phyloP scores from a whole-genome alignment of 306 rosid species.

The Gillenia trifoliata region DNA sequence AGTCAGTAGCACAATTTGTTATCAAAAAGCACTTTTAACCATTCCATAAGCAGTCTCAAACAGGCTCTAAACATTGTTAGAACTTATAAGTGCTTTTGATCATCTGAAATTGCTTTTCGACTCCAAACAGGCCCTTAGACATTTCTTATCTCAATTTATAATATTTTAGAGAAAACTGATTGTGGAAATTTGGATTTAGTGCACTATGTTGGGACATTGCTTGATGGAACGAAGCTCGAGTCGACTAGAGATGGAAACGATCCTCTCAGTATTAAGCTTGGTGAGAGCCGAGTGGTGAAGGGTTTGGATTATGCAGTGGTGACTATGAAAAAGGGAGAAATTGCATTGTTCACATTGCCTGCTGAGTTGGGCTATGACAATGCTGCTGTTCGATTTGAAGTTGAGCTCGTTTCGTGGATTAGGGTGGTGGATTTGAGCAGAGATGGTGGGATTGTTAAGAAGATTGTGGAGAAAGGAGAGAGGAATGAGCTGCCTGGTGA shows the following conservation, averaged over 20 bases:
- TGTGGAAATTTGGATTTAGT: constrained; percentile 29
- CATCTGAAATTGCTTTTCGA: too few relatives aligned
- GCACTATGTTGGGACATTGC: constrained; percentile 47
- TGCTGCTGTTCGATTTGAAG: constrained; percentile 42
- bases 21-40: too few relatives aligned
- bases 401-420: constrained; percentile 62
- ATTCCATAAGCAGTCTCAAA: too few relatives aligned
- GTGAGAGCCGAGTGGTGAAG: constrained; percentile 44
- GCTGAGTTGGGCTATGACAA: constrained; percentile 26
- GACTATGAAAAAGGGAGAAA: constrained; percentile 63
- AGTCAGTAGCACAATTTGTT: too few relatives aligned
- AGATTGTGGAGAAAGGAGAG: constrained; percentile 44
- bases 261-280: constrained; percentile 44
- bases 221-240: constrained; percentile 45
- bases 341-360: constrained; percentile 51
- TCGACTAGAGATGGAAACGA: constrained; percentile 44
- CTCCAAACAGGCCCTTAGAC: too few relatives aligned
- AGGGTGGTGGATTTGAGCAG: constrained; percentile 48
- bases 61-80: too few relatives aligned
- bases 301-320: constrained; percentile 50
- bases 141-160: not conserved
- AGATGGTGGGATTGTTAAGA: constrained; percentile 68
- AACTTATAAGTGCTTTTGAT: too few relatives aligned
- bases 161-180: not conserved
- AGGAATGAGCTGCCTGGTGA: constrained; percentile 42